Evolutionary conservation across 257 asterid genomes (phyloP), one percentile per base, ranked within the genome.

Genomic region (Echites panduratus): DNA sequence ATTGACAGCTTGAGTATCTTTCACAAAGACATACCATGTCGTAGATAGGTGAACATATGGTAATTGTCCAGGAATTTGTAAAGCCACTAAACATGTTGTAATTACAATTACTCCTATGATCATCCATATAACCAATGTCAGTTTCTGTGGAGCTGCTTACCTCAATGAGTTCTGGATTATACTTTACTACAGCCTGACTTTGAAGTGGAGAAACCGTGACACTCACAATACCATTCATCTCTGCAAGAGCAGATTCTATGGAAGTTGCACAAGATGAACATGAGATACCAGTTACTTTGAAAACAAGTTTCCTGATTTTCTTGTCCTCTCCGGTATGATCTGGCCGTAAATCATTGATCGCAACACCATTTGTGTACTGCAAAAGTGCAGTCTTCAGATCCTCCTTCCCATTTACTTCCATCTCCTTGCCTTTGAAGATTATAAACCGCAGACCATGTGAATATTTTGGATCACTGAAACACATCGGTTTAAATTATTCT

Each of bases 181-280:
- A 91, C 84, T 89, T 89, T 65, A 94, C 96, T n/a, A 89, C 88
- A 71, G 97, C 97, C 77, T 87, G 97, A 66, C 96, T 97, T 85
- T 94, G 97, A 82, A 94, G 91, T 70, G 88, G 89, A 49, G 98
- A 91, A 71, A 94, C 96, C 83, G 76, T 76, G 66, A 86, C 90
- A 66, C 87, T 88, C 79, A 78, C 81, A 66, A 91, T 85, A 10
- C 98, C 97, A 66, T 89, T 88, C 75, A 91, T 76, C 70, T 82
- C 78, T 66, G 81, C 86, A 72, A 94, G 86, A 17, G 92, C 96
- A 68, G 92, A 80, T 82, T 94, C 97, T 79, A 94, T 85, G 9
- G 98, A 88, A 76, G 88, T 87, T 9, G 89, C 90, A 80, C 98
- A 94, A 44, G 97, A 89, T 41, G 98, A 82, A 79, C 98, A 91